Conservation (phyloP, 2,329 filamentous ascomycete genomes). For the Fulvia fulva region DNA sequence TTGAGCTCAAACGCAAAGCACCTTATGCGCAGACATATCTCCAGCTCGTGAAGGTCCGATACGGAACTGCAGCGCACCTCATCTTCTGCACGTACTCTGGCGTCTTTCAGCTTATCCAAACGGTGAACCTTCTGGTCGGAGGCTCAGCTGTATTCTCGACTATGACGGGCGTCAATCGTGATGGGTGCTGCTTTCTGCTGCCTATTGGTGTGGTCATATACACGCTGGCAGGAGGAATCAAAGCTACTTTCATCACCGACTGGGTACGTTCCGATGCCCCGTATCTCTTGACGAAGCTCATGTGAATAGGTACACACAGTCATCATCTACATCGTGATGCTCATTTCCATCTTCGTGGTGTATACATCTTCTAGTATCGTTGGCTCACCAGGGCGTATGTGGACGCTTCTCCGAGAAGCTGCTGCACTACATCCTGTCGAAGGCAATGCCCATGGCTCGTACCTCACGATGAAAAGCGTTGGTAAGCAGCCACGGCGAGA, state of each 20-base stretch:
- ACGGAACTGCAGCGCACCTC: conserved; percentile 37
- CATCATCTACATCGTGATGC: conserved; percentile 40
- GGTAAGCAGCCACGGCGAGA: neutral
- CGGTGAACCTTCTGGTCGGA: conserved; percentile 40
- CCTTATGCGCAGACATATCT: conserved; percentile 69
- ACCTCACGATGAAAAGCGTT: conserved; percentile 36
- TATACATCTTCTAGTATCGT: conserved; percentile 37
- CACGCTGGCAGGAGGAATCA: conserved; percentile 36
- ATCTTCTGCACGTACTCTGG: conserved; percentile 33
- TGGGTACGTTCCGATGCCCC: conserved; percentile 10
- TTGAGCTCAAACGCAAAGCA: conserved; percentile 77
- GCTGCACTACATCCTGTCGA: conserved; percentile 33
- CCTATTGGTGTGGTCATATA: conserved; percentile 37
- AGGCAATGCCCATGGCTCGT: conserved; percentile 39
- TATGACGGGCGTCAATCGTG: conserved; percentile 43
- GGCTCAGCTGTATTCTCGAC: conserved; percentile 43
- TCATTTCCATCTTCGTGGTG: conserved; percentile 42
- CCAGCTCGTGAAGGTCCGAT: conserved; percentile 21
- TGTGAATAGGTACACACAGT: conserved; percentile 29
- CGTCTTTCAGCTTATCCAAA: conserved; percentile 44
- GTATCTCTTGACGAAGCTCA: neutral
- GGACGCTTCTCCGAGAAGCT: conserved; percentile 24
- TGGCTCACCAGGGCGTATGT: conserved; percentile 38
- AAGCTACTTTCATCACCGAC: conserved; percentile 41
- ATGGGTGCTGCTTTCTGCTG: conserved; percentile 43